phyloP scores from a whole-genome alignment of 805 yeast species.

The Wickerhamiella musiphila region DNA sequence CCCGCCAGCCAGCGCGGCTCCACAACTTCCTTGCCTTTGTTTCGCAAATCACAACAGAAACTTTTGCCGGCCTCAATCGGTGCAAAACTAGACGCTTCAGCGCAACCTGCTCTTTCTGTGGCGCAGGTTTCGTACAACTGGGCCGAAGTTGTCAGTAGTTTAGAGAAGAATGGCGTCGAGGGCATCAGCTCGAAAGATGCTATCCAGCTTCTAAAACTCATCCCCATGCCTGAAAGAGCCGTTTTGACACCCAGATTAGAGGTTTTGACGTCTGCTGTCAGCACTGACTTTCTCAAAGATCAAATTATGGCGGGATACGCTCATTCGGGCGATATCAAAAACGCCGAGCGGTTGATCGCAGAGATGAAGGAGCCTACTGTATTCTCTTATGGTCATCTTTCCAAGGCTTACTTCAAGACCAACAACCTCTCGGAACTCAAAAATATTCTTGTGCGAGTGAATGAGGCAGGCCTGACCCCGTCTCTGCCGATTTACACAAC shows the following conservation, averaged over 20 bases:
- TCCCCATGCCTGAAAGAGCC: slow-evolving; percentile 18
- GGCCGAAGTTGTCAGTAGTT: not conserved
- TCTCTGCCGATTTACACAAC: slow-evolving; percentile 31
- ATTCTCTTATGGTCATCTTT: slow-evolving; percentile 19
- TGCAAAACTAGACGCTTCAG: not conserved
- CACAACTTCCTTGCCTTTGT: too few species aligned
- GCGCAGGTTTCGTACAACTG: not conserved
- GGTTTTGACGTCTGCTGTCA: too few species aligned
- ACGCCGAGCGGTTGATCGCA: slow-evolving; percentile 14
- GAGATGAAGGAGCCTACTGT: slow-evolving; percentile 14
- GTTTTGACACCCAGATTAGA: too few species aligned
- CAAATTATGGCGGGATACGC: slow-evolving; percentile 22
- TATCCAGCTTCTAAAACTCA: slow-evolving; percentile 10
- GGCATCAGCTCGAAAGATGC: slow-evolving; percentile 14
- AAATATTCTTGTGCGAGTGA: slow-evolving; percentile 13
- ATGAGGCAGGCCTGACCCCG: slow-evolving; percentile 13
- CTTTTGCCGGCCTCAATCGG: not conserved
- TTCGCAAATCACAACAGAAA: not conserved
- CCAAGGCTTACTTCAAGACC: slow-evolving; percentile 18
- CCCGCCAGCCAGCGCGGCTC: too few species aligned
- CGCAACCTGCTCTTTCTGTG: not conserved
- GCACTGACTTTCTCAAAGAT: slow-evolving; percentile 13
- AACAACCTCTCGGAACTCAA: slow-evolving; percentile 15
- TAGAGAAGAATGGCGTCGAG: slow-evolving; percentile 8
- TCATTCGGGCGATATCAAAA: slow-evolving; percentile 11